Evolutionary conservation across 768 basidiomycete genomes (phyloP).

Genomic region (Neoboletus brunneissimus): DNA sequence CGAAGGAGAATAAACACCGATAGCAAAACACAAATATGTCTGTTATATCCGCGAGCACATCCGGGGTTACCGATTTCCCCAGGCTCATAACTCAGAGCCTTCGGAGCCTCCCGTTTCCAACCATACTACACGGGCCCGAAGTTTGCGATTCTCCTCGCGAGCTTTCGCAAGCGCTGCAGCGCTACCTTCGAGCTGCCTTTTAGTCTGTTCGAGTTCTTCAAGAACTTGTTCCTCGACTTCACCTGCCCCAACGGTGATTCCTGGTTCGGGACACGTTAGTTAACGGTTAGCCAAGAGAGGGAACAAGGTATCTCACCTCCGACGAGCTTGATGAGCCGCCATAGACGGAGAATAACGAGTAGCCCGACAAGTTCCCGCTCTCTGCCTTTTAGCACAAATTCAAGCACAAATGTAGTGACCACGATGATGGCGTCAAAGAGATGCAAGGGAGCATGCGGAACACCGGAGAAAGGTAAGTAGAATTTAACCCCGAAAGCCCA

Average conservation of each 20-base stretch:
- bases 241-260: slow-evolving; percentile 72
- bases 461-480: slow-evolving; percentile 58
- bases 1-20: not conserved
- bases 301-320: slow-evolving; percentile 38
- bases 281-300: not conserved
- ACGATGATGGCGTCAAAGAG: slow-evolving; percentile 72
- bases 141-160: slow-evolving; percentile 53
- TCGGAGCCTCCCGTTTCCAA: slow-evolving; percentile 36
- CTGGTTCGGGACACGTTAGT: slow-evolving; percentile 35
- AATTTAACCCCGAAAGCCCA: slow-evolving; percentile 63
- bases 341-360: slow-evolving; percentile 71
- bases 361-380: slow-evolving; percentile 70
- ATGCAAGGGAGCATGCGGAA: slow-evolving; percentile 62
- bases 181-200: slow-evolving; percentile 45
- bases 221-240: slow-evolving; percentile 59
- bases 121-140: slow-evolving; percentile 41
- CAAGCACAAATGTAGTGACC: slow-evolving; percentile 69
- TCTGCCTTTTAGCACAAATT: slow-evolving; percentile 62
- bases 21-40: slow-evolving; percentile 11
- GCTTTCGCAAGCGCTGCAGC: slow-evolving; percentile 42
- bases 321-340: slow-evolving; percentile 78
- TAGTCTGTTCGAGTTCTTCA: slow-evolving; percentile 48
- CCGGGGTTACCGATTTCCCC: slow-evolving; percentile 10
- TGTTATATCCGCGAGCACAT: slow-evolving; percentile 11
- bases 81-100: slow-evolving; percentile 30